Evolutionary conservation across 257 asterid species (phyloP).

Genomic region (Solanum microdontum): DNA sequence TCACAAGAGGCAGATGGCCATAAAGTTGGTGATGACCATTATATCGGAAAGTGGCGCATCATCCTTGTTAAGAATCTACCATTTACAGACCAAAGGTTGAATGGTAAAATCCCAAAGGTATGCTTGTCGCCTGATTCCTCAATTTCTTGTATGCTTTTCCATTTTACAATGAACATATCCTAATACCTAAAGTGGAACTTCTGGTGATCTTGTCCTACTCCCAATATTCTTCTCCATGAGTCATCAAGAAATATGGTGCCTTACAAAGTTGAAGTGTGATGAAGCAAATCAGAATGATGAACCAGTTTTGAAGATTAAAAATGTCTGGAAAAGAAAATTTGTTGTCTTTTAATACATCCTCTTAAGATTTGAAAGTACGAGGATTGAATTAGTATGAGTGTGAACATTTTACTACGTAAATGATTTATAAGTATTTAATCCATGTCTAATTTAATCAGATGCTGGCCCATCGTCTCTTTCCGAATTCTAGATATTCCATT

Average conservation of each 20-base stretch:
- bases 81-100: constrained; percentile 69
- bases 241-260: background rate
- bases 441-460: constrained; percentile 42
- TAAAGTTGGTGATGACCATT: constrained; percentile 48
- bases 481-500: constrained; percentile 78
- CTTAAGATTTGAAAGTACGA: background rate
- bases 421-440: constrained; percentile 1
- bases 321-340: background rate
- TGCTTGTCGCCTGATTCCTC: background rate
- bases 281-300: background rate
- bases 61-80: constrained; percentile 67
- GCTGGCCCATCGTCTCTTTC: constrained; percentile 97
- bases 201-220: background rate
- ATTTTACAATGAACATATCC: background rate
- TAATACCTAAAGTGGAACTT: background rate
- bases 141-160: background rate
- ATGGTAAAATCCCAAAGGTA: constrained; percentile 99
- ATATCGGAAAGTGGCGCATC: constrained; percentile 83
- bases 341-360: background rate
- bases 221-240: background rate
- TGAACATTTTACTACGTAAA: background rate
- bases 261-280: background rate
- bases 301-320: background rate
- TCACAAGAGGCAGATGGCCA: constrained; percentile 72
- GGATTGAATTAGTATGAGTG: background rate